A percentile compares a stretch with the other conserved stretches of the same genome.
phyloP scores from a whole-genome alignment of 163 green algal genomes.

The Chloromonas sp. region DNA sequence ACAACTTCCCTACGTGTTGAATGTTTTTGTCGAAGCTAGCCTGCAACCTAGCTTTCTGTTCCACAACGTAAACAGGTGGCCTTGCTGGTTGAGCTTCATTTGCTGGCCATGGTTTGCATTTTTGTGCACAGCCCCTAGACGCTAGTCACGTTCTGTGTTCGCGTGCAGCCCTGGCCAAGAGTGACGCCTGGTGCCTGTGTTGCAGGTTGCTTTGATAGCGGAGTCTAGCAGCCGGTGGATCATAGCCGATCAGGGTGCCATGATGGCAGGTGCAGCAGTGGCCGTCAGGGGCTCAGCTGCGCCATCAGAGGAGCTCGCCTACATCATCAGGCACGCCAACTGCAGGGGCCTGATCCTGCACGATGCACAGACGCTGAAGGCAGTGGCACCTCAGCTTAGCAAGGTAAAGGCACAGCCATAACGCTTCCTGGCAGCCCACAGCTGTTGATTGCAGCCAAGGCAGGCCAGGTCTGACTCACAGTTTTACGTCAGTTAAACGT shows the following conservation, averaged over 20 bases:
- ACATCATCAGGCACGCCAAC: constrained; percentile 70
- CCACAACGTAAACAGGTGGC: not conserved
- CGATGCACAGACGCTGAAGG: constrained; percentile 55
- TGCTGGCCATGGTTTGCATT: not conserved
- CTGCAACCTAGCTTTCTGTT: not conserved
- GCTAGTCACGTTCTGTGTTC: not conserved
- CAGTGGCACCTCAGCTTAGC: constrained; percentile 42
- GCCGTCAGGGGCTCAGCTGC: constrained; percentile 62
- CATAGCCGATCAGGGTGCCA: constrained; percentile 78
- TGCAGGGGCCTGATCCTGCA: constrained; percentile 64
- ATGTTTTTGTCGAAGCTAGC: too few relatives aligned
- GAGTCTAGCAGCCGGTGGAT: constrained; percentile 83
- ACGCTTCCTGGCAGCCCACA: too few relatives aligned
- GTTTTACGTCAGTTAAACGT: too few relatives aligned
- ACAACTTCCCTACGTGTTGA: too few relatives aligned
- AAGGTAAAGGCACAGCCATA: constrained; percentile 3
- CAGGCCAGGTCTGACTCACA: too few relatives aligned
- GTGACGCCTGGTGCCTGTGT: not conserved
- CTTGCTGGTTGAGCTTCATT: not conserved
- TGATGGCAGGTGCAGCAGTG: constrained; percentile 37
- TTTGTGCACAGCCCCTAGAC: not conserved
- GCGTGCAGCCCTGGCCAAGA: not conserved
- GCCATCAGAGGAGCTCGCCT: constrained; percentile 67
- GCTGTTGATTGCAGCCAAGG: too few relatives aligned
- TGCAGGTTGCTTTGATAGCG: constrained; percentile 69